A percentile compares a stretch with the other conserved stretches of the same genome.
phyloP scores from a whole-genome alignment of 345 rosid genomes.

The Dovyalis caffra region DNA sequence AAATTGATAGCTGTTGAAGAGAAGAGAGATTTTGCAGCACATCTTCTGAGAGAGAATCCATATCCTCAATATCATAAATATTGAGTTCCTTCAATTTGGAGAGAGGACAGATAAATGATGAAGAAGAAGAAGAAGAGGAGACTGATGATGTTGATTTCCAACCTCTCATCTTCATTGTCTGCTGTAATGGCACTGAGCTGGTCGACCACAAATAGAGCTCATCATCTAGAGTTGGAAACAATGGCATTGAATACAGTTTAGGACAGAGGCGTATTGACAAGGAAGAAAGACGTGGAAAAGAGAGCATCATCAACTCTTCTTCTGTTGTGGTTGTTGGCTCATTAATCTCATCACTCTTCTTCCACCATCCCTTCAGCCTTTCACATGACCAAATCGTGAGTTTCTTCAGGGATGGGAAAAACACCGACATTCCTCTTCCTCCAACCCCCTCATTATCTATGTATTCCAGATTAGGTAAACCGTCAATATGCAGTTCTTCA shows the following conservation, averaged over 20 bases:
- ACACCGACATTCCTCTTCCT: background rate
- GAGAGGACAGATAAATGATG: background rate
- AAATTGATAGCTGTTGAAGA: background rate
- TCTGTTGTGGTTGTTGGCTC: background rate
- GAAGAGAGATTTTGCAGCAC: constrained; percentile 9
- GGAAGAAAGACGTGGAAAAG: background rate
- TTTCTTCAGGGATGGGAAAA: constrained; percentile 11
- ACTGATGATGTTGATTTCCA: too few relatives aligned
- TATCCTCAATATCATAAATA: background rate
- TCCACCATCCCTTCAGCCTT: constrained; percentile 15
- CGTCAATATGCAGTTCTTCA: background rate
- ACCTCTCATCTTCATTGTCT: background rate
- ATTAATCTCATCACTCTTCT: background rate
- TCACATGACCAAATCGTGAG: background rate
- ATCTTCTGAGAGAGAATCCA: background rate
- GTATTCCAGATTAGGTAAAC: background rate
- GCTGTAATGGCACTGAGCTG: background rate
- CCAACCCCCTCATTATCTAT: background rate
- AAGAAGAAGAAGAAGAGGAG: background rate
- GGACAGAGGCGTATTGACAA: background rate
- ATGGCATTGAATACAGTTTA: constrained; percentile 6
- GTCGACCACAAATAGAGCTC: rapidly evolving
- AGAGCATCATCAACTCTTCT: background rate
- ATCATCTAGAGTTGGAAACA: constrained; percentile 11
- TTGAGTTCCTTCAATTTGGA: background rate